Evolutionary conservation across 371 early-diverging fungal genomes (phyloP).

Genomic region (Syncephalastrum contaminatum): DNA sequence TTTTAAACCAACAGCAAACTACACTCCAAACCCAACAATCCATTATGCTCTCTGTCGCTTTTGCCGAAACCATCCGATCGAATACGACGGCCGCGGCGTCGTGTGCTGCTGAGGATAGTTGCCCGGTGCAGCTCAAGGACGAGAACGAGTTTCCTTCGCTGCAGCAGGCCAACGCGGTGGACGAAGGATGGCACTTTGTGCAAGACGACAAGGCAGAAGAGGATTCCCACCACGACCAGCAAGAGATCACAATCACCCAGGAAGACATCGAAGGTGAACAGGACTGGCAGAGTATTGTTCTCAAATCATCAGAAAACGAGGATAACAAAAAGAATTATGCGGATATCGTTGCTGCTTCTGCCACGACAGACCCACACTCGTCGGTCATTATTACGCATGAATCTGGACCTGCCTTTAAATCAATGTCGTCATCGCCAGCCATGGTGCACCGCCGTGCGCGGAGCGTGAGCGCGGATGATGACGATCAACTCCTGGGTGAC

Average conservation of each 20-base stretch:
- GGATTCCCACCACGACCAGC: neutral
- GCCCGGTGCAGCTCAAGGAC: neutral
- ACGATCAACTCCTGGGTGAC: neutral
- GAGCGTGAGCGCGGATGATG: too few relatives aligned
- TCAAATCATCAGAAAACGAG: conserved; percentile 2
- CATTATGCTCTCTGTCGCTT: too few relatives aligned
- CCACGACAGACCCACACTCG: too few relatives aligned
- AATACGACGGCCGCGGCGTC: too few relatives aligned
- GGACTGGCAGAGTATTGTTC: neutral
- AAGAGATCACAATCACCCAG: conserved; percentile 3
- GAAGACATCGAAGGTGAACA: conserved; percentile 5
- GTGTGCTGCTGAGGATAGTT: too few relatives aligned
- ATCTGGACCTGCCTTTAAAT: too few relatives aligned
- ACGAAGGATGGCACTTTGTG: conserved; percentile 8
- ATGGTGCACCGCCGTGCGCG: too few relatives aligned
- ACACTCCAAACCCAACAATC: too few relatives aligned
- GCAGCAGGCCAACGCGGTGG: neutral
- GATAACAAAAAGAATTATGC: neutral
- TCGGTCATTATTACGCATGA: too few relatives aligned
- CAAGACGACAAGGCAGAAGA: conserved; percentile 1
- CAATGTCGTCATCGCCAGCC: too few relatives aligned
- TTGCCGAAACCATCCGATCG: too few relatives aligned
- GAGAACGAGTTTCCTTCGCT: conserved; percentile 8
- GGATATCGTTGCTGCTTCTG: conserved; percentile 1
- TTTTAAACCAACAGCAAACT: too few relatives aligned